Percentiles rank a stretch among this genome's conserved stretches.
Conservation (phyloP, 495 filamentous ascomycete species). For the Cladorrhinum samala region DNA sequence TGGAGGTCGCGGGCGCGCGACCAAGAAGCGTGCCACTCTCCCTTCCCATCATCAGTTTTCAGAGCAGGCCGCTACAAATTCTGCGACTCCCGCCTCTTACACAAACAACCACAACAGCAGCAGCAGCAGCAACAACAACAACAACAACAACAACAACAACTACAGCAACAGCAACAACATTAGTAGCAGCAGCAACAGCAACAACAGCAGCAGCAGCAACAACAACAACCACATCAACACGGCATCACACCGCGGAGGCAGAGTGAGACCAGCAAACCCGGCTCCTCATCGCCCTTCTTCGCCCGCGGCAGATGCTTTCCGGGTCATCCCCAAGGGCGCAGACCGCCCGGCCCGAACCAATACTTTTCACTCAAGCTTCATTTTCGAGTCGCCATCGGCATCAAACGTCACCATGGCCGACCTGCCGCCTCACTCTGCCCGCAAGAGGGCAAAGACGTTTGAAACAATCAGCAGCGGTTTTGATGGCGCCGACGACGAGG, state of each 20-base stretch:
- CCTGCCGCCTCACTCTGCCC: constrained; percentile 16
- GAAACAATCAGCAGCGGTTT: constrained; percentile 24
- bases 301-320: constrained; percentile 9
- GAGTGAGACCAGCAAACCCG: constrained; percentile 4
- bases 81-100: not conserved
- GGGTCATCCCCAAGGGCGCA: constrained; percentile 11
- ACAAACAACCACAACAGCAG: no score
- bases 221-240: constrained; percentile 8
- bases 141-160: constrained; percentile 5
- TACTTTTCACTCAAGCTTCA: constrained; percentile 22
- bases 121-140: constrained; percentile 4
- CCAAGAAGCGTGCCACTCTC: constrained; percentile 26
- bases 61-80: not conserved
- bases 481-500: constrained; percentile 28
- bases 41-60: constrained; percentile 11
- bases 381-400: constrained; percentile 26
- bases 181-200: constrained; percentile 4
- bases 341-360: constrained; percentile 23
- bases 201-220: constrained; percentile 3
- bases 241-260: constrained; percentile 16
- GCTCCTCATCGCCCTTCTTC: constrained; percentile 21
- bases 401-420: constrained; percentile 10
- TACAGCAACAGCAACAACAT: constrained; percentile 7
- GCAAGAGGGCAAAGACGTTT: constrained; percentile 33
- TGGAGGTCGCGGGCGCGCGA: constrained; percentile 24